Conservation (phyloP, 805 yeast genomes). For the Tetrapisispora iriomotensis region DNA sequence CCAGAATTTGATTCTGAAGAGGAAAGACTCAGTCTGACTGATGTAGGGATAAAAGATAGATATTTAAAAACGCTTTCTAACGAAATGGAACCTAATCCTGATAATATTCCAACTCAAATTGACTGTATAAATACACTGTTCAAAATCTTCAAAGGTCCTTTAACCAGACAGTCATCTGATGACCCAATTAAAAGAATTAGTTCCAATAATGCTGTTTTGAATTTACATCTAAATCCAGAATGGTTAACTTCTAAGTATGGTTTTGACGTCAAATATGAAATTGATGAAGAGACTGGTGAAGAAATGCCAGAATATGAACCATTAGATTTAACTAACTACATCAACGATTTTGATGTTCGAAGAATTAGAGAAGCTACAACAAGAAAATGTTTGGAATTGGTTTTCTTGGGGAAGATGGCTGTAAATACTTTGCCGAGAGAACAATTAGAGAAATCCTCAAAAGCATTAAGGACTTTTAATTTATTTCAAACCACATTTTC, state of each 20-base stretch:
- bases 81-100: constrained; percentile 20
- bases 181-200: constrained; percentile 48
- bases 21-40: constrained; percentile 40
- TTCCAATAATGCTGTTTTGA: constrained; percentile 40
- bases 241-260: constrained; percentile 40
- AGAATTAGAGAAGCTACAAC: constrained; percentile 39
- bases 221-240: constrained; percentile 46
- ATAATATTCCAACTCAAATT: constrained; percentile 39
- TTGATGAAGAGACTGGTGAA: constrained; percentile 19
- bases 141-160: constrained; percentile 60
- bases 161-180: constrained; percentile 33
- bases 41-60: constrained; percentile 42
- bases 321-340: constrained; percentile 34
- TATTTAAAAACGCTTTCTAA: constrained; percentile 31
- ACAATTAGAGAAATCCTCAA: constrained; percentile 6
- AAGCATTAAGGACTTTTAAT: constrained; percentile 22
- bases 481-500: constrained; percentile 19
- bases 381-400: constrained; percentile 45
- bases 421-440: constrained; percentile 9
- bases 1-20: constrained; percentile 38
- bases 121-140: constrained; percentile 53
- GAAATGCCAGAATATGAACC: constrained; percentile 33
- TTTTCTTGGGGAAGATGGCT: constrained; percentile 35
- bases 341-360: constrained; percentile 26
- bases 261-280: constrained; percentile 31